phyloP scores from a whole-genome alignment of 257 asterid genomes.

The Salvia hispanica region DNA sequence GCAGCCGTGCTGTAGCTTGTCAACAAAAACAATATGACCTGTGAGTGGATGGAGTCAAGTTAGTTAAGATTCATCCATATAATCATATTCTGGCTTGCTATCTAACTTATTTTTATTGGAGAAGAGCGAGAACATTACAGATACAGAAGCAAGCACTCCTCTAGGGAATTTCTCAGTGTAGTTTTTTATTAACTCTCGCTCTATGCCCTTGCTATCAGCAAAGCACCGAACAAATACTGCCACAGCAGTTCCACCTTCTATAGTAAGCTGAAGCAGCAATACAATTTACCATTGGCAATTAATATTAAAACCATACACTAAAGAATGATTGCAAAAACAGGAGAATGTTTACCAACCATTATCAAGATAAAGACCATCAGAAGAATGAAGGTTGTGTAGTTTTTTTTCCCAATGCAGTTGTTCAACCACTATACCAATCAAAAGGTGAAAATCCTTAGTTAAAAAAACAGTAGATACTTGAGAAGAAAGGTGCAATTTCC shows the following conservation, averaged over 20 bases:
- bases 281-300: not conserved
- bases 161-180: slow-evolving; percentile 70
- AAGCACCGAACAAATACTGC: slow-evolving; percentile 93
- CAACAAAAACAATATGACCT: slow-evolving; percentile 66
- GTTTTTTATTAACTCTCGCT: slow-evolving; percentile 54
- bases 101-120: not conserved
- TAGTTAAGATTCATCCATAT: slow-evolving; percentile 1
- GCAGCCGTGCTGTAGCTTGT: slow-evolving; percentile 80
- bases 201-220: slow-evolving; percentile 66
- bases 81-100: not conserved
- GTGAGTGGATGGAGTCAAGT: slow-evolving; percentile 16
- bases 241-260: slow-evolving; percentile 85
- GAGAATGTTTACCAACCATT: slow-evolving; percentile 58
- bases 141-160: slow-evolving; percentile 74
- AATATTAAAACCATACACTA: not conserved
- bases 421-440: slow-evolving; percentile 80
- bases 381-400: slow-evolving; percentile 91
- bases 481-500: slow-evolving; percentile 13
- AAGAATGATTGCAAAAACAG: not conserved
- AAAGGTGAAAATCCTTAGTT: slow-evolving; percentile 20
- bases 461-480: not conserved
- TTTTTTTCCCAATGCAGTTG: slow-evolving; percentile 96
- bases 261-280: slow-evolving; percentile 58
- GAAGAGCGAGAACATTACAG: slow-evolving; percentile 54
- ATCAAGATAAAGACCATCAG: slow-evolving; percentile 73